These are phyloP conservation scores for Stylosanthes scabra DNA, from an alignment of 331 rosid genomes.

Conservation along the genomic window DNA sequence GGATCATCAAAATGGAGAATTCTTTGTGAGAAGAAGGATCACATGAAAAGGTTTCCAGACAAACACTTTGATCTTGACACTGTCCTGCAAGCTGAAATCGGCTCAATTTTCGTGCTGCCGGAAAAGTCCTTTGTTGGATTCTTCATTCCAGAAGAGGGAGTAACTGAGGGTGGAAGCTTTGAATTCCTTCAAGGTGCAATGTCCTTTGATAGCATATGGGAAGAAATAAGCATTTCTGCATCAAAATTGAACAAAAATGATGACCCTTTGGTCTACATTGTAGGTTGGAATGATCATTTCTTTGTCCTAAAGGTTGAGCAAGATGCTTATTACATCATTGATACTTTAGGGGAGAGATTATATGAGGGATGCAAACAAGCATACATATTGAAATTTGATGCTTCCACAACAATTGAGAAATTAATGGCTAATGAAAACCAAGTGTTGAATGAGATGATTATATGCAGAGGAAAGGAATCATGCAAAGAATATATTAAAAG, in stretches of 20 bases:
- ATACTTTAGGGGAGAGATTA: conserved; percentile 82
- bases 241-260: conserved; percentile 42
- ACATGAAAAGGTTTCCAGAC: conserved; percentile 66
- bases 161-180: conserved; percentile 60
- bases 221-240: conserved; percentile 68
- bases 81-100: conserved; percentile 70
- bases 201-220: conserved; percentile 87
- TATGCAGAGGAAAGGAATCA: conserved; percentile 70
- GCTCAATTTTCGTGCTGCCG: conserved; percentile 59
- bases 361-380: conserved; percentile 78
- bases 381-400: conserved; percentile 71
- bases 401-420: conserved; percentile 52
- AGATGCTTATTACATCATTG: conserved; percentile 74
- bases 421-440: conserved; percentile 32
- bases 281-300: conserved; percentile 89
- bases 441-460: conserved; percentile 32
- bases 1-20: conserved; percentile 82
- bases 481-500: conserved; percentile 82
- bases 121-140: conserved; percentile 74
- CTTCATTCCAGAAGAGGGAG: conserved; percentile 67
- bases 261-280: conserved; percentile 66
- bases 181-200: conserved; percentile 74
- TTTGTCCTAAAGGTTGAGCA: conserved; percentile 76
- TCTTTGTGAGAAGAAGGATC: conserved; percentile 67
- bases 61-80: conserved; percentile 89